Evolutionary conservation across 2,329 filamentous ascomycete species (phyloP), one percentile per base, ranked within the genome.

Genomic region (Botrytis fragariae): DNA sequence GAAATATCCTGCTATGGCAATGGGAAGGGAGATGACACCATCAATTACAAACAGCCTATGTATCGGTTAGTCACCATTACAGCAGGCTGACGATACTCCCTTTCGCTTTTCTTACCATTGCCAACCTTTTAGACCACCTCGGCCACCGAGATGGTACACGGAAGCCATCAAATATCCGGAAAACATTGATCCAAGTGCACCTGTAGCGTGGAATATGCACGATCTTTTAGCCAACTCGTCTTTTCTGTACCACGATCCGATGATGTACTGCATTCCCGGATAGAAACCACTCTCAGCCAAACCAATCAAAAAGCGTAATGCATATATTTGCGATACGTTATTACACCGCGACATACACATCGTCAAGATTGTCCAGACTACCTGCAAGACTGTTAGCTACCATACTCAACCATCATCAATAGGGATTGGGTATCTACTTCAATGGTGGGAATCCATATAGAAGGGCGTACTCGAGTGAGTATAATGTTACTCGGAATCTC

Each of bases 201-300:
- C 88, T 29, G 84, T 87, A 6, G 88, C 84, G 80, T 89, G 90
- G 16, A 87, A 88, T 0, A 90, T 85, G 79, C 89, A 88, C 35
- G 83, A 82, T 70, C 86, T 84, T 0, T 86, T 89, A 16, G 74
- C 76, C 6, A 79, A 74, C 51, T 80, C 79, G 12, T 75, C 71
- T 3, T 74, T 75, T 4, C 74, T 76, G 77, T 90, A 90, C 88
- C 88, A 90, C 0, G 85, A 86, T 2, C 88, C 87, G 1, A 90
- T 82, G 67, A 90, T 75, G 86, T 79, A 89, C 75, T 89, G 87
- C 0, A 86, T 84, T 12, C 86, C 86, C 5, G 87, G 86, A 72
- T 73, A 81, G 37, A 80, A 88, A 10, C 85, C 86, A 1, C 85
- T 83, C 80, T 90, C 88, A 65, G 85, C 84, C 29, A 89, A 42